These are phyloP conservation scores for Solanum virginianum DNA, from an alignment of 257 asterid genomes.

Conservation along the genomic window DNA sequence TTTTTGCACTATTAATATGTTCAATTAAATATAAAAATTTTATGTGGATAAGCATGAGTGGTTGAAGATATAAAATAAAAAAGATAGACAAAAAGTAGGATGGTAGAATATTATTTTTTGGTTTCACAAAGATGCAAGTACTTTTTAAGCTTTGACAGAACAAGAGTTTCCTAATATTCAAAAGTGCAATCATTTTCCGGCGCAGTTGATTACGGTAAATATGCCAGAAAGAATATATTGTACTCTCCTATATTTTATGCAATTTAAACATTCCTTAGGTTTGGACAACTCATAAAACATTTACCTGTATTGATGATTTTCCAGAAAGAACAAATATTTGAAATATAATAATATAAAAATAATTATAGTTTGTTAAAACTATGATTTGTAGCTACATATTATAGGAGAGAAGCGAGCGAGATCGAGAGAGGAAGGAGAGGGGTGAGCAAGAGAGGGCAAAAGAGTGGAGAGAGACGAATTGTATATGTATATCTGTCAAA, in stretches of 20 bases:
- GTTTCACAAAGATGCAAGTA: conserved; percentile 1
- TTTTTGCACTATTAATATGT: background rate
- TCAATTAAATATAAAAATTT: background rate
- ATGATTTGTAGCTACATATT: too few species aligned
- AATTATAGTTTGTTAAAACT: too few species aligned
- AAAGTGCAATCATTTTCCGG: conserved; percentile 78
- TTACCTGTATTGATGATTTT: too few species aligned
- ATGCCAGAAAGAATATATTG: conserved; percentile 12
- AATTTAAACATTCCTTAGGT: background rate
- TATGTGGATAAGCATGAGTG: background rate
- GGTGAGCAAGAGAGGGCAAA: too few species aligned
- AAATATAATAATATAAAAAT: too few species aligned
- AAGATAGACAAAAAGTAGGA: conserved; percentile 11
- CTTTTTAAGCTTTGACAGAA: conserved; percentile 24
- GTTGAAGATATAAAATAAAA: background rate
- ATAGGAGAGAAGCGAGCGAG: too few species aligned
- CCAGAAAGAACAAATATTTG: too few species aligned
- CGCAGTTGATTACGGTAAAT: conserved; percentile 46
- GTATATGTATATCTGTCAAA: too few species aligned
- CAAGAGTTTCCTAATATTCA: conserved; percentile 29
- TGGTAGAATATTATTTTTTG: conserved; percentile 13
- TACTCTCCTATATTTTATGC: background rate
- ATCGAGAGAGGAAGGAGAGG: too few species aligned
- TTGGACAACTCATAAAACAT: background rate
- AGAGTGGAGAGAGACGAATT: too few species aligned